Percentiles rank a stretch among this genome's conserved stretches.
These are phyloP conservation scores for Penicillium palitans DNA, from an alignment of 2,329 filamentous ascomycete species.

Conservation along the genomic window DNA sequence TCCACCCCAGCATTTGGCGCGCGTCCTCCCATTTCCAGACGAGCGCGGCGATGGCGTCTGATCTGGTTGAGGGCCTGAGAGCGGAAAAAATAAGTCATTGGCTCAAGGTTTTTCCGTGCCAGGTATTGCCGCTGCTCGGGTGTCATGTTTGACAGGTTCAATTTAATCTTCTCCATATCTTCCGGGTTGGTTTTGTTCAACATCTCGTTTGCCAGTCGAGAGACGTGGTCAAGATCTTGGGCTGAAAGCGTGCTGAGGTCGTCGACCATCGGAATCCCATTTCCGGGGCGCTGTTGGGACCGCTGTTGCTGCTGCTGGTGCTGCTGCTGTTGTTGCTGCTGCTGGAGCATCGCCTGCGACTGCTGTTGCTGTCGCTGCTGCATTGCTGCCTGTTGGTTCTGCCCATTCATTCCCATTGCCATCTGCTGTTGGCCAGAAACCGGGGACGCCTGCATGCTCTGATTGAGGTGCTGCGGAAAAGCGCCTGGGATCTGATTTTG, in stretches of 20 bases:
- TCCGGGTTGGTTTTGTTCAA: slow-evolving; percentile 46
- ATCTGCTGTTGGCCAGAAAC: slow-evolving; percentile 45
- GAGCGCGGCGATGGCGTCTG: slow-evolving; percentile 36
- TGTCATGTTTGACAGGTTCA: slow-evolving; percentile 48
- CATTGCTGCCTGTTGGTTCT: slow-evolving; percentile 35
- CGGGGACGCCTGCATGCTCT: slow-evolving; percentile 53
- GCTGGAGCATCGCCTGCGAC: slow-evolving; percentile 31
- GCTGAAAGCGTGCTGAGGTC: slow-evolving; percentile 40
- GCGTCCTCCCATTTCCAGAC: slow-evolving; percentile 35
- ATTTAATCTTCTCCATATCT: slow-evolving; percentile 51
- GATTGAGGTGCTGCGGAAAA: slow-evolving; percentile 53
- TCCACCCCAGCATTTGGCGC: slow-evolving; percentile 32
- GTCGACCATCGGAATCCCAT: slow-evolving; percentile 32
- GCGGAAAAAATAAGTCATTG: slow-evolving; percentile 53
- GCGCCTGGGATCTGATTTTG: slow-evolving; percentile 47
- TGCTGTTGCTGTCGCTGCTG: slow-evolving; percentile 38
- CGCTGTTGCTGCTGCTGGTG: slow-evolving; percentile 18
- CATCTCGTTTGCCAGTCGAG: slow-evolving; percentile 49
- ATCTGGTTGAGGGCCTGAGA: slow-evolving; percentile 49
- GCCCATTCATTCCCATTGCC: slow-evolving; percentile 38
- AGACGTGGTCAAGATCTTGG: slow-evolving; percentile 48
- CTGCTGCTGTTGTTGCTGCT: slow-evolving; percentile 30
- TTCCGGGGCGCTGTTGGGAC: slow-evolving; percentile 33
- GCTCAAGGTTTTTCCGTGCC: slow-evolving; percentile 48
- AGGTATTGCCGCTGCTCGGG: slow-evolving; percentile 51